phyloP scores from a whole-genome alignment of 805 yeast species.

The Saccharomycopsis amapae region DNA sequence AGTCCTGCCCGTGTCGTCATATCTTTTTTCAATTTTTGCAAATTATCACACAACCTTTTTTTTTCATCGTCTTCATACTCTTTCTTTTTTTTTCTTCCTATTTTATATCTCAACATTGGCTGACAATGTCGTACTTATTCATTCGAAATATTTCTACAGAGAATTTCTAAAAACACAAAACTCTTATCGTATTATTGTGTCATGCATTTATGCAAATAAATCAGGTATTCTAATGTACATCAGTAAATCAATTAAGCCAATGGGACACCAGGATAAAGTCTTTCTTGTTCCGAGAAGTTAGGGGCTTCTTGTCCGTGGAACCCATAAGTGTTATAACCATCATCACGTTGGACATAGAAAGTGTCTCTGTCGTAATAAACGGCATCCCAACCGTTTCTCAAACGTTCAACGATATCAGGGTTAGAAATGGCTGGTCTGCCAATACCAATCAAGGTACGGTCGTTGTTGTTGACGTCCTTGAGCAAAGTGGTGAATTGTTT shows the following conservation, averaged over 20 bases:
- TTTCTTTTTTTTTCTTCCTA: not conserved
- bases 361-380: conserved; percentile 33
- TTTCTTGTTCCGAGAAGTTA: not conserved
- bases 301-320: not conserved
- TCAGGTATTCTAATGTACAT: too few relatives aligned
- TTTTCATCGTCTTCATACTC: too few relatives aligned
- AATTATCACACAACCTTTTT: too few relatives aligned
- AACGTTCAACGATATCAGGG: conserved; percentile 35
- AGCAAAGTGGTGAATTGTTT: conserved; percentile 22
- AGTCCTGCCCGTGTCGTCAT: conserved; percentile 66
- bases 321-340: not conserved
- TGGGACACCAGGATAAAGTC: not conserved
- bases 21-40: conserved; percentile 23
- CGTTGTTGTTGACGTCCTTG: conserved; percentile 3
- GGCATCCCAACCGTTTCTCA: conserved; percentile 29
- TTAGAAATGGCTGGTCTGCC: conserved; percentile 29
- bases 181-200: not conserved
- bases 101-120: not conserved
- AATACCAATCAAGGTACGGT: conserved; percentile 8
- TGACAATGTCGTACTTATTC: not conserved
- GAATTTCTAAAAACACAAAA: not conserved
- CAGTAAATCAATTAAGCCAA: too few relatives aligned
- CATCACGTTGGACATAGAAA: conserved; percentile 31
- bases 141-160: not conserved
- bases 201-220: too few relatives aligned